phyloP scores from a whole-genome alignment of 2,329 filamentous ascomycete genomes.

The Aspergillus arachidicola region DNA sequence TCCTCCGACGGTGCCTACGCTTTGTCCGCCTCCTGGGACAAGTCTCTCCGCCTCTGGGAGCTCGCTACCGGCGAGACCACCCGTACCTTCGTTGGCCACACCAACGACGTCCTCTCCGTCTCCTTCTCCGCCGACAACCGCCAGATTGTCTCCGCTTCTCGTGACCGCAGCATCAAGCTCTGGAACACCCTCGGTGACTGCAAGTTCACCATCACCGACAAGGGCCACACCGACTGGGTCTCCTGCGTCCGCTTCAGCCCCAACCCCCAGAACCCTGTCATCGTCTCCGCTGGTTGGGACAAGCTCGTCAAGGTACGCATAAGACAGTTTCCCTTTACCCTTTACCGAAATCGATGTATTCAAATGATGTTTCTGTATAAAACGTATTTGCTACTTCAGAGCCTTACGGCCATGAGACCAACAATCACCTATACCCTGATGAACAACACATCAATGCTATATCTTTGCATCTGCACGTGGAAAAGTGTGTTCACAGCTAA shows the following conservation, averaged over 20 bases:
- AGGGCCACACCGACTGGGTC: conserved; percentile 99
- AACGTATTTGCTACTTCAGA: conserved; percentile 99
- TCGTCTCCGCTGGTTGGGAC: conserved; percentile 98
- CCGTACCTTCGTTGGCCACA: conserved; percentile 98
- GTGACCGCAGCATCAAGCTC: conserved; percentile 98
- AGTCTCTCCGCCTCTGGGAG: conserved; percentile 99
- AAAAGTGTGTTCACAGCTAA: background rate
- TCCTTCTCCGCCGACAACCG: conserved; percentile 99
- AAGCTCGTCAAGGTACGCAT: conserved; percentile 98
- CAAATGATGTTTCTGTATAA: conserved; percentile 86
- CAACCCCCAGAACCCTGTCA: conserved; percentile 99
- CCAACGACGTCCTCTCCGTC: conserved; percentile 98
- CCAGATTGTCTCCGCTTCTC: conserved; percentile 98
- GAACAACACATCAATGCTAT: conserved; percentile 27
- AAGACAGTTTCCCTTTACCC: conserved; percentile 7
- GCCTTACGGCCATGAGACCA: conserved; percentile 96
- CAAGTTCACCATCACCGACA: conserved; percentile 99
- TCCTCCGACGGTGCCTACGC: conserved; percentile 99
- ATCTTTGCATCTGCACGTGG: conserved; percentile 13
- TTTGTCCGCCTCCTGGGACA: conserved; percentile 98
- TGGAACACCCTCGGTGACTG: conserved; percentile 99
- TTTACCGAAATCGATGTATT: conserved; percentile 27
- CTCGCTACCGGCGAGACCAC: conserved; percentile 96
- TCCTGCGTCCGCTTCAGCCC: conserved; percentile 99
- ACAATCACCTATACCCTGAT: conserved; percentile 70